Evolutionary conservation across 2,329 filamentous ascomycete genomes (phyloP), one percentile per base, ranked within the genome.

Genomic region (Penicillium sp.): DNA sequence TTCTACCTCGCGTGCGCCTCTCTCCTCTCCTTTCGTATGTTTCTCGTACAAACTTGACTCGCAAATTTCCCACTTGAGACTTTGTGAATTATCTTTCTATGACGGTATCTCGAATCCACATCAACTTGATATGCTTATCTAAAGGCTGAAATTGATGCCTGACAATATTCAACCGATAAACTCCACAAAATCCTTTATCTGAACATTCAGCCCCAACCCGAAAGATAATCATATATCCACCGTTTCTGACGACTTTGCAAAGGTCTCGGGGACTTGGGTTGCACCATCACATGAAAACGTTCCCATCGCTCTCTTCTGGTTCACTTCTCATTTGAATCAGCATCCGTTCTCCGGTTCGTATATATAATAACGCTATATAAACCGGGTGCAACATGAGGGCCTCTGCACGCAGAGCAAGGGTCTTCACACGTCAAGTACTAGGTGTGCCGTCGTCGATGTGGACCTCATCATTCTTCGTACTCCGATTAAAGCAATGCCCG

Each of bases 1-100:
- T 64, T 63, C 58, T 55, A 53, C 43, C 35, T 52, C 55, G 40
- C 46, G 11, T 35, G 33, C 51, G 43, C 55, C 35, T 42, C 28
- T 30, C 28, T 26, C 25, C 16, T 8, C 22, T 4, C 19, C 26
- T 25, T 19, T 16, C 37, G 33, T 28, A 40, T 53, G 22, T 37
- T 37, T 13, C n/a, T 52, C 30, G 49, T 53, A 25, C 42, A 10
- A 6, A 35, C 28, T 16, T 6, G 25, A 33, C 45, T 37, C 6
- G 28, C 30, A 14, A 8, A 10, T 28, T 30, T 14, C 6, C 11
- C 35, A 19, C 16, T 7, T 22, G 4, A 28, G 10, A 22, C 46
- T 6, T 4, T 4, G 25, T 16, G 14, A n/a, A 6, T n/a, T n/a
- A 30, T n/a, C 26, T 1, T 33, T 19, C 26, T 13, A 49, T 33